Evolutionary conservation across 2,329 filamentous ascomycete species (phyloP).

Genomic region (Chaetomium sp.): DNA sequence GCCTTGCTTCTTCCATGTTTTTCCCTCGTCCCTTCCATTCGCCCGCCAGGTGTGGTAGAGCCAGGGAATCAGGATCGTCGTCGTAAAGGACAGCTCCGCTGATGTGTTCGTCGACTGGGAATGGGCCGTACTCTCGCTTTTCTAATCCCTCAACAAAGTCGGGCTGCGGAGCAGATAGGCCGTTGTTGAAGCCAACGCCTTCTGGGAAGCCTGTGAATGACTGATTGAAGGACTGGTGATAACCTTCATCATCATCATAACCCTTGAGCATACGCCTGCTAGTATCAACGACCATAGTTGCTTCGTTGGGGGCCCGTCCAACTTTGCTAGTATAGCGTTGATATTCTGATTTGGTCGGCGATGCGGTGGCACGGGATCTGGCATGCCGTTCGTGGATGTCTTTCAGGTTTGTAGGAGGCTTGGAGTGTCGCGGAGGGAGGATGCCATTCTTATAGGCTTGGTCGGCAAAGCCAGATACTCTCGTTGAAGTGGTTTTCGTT

Average conservation of each 20-base stretch:
- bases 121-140: background rate
- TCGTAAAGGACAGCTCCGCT: constrained; percentile 4
- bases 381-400: background rate
- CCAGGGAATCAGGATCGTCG: constrained; percentile 2
- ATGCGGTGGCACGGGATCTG: background rate
- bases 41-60: constrained; percentile 6
- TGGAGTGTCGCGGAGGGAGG: background rate
- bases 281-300: background rate
- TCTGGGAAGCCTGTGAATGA: constrained; percentile 6
- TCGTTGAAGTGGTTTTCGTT: constrained; percentile 1
- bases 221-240: background rate
- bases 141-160: constrained; percentile 7
- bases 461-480: background rate
- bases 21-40: constrained; percentile 9
- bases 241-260: background rate
- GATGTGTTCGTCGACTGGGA: constrained; percentile 1
- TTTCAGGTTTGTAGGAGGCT: background rate
- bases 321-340: background rate
- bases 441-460: constrained; percentile 6
- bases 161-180: constrained; percentile 7
- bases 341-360: background rate
- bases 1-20: constrained; percentile 4
- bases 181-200: constrained; percentile 11
- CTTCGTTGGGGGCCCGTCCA: background rate
- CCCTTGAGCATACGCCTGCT: background rate